Conservation (phyloP, 495 filamentous ascomycete genomes). For the Tuber calosporum region DNA sequence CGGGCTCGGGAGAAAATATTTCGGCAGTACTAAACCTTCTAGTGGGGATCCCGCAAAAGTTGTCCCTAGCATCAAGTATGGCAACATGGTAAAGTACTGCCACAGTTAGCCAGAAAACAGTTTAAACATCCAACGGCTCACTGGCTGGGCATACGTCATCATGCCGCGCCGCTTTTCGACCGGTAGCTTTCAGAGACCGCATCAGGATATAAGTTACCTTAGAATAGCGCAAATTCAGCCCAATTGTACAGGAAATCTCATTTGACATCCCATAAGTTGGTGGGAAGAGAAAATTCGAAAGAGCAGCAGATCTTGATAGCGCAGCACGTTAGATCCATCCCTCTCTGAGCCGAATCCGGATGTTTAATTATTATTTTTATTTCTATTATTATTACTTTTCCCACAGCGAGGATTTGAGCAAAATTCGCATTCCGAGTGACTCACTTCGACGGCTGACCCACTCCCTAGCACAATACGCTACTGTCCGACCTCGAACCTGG, state of each 20-base stretch:
- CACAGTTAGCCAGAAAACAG: neutral
- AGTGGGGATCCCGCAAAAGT: neutral
- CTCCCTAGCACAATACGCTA: neutral
- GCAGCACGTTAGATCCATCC: neutral
- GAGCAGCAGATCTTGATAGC: neutral
- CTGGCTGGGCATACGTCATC: neutral
- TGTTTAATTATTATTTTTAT: neutral
- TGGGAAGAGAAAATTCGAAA: neutral
- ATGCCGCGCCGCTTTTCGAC: neutral
- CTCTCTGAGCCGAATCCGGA: neutral
- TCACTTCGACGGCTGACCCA: neutral
- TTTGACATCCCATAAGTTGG: neutral
- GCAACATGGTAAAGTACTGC: neutral
- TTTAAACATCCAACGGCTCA: neutral
- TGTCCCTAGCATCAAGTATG: neutral
- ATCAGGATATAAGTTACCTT: neutral
- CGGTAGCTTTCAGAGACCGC: neutral
- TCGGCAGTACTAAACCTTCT: neutral
- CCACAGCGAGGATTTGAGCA: neutral
- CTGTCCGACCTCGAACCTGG: neutral
- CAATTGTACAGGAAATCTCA: neutral
- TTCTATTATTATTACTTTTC: too few relatives aligned
- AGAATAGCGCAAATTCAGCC: neutral
- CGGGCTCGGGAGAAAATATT: neutral
- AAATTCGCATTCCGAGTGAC: neutral